Percentiles rank a stretch among this genome's conserved stretches.
Conservation (phyloP, 192 early-diverging fungal genomes). For the Rhizophlyctis rosea region DNA sequence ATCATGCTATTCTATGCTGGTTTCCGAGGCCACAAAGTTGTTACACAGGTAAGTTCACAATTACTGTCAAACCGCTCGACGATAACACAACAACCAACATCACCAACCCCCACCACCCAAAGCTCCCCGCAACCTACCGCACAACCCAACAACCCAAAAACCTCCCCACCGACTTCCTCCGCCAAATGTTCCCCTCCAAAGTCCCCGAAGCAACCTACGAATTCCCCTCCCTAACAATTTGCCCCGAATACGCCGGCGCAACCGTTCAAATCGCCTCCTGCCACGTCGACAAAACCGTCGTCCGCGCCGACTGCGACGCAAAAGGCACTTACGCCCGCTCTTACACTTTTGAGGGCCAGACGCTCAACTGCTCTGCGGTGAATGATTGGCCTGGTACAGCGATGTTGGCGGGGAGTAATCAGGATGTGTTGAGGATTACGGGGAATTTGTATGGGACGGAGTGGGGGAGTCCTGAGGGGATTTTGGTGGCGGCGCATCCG, state of each 20-base stretch:
- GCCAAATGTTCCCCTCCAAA: slow-evolving; percentile 37
- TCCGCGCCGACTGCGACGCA: slow-evolving; percentile 16
- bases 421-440: slow-evolving; percentile 28
- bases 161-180: slow-evolving; percentile 32
- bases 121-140: slow-evolving; percentile 47
- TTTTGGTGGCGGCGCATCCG: slow-evolving; percentile 25
- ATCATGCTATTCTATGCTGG: slow-evolving; percentile 49
- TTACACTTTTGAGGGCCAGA: slow-evolving; percentile 21
- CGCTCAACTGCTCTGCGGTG: slow-evolving; percentile 34
- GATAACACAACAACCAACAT: no score
- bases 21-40: slow-evolving; percentile 40
- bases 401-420: slow-evolving; percentile 19
- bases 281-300: slow-evolving; percentile 15
- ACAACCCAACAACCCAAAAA: slow-evolving; percentile 35
- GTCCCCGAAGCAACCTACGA: slow-evolving; percentile 41
- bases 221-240: slow-evolving; percentile 46
- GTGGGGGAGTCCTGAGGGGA: slow-evolving; percentile 20
- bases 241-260: slow-evolving; percentile 25
- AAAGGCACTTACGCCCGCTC: slow-evolving; percentile 11
- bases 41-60: slow-evolving; percentile 36
- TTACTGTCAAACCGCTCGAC: no score
- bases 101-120: no score
- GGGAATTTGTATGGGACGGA: slow-evolving; percentile 23
- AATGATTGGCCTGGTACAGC: slow-evolving; percentile 28
- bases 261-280: slow-evolving; percentile 21